Evolutionary conservation across 768 basidiomycete species (phyloP), one percentile per base, ranked within the genome.

Genomic region (Phylloporus arenicola): DNA sequence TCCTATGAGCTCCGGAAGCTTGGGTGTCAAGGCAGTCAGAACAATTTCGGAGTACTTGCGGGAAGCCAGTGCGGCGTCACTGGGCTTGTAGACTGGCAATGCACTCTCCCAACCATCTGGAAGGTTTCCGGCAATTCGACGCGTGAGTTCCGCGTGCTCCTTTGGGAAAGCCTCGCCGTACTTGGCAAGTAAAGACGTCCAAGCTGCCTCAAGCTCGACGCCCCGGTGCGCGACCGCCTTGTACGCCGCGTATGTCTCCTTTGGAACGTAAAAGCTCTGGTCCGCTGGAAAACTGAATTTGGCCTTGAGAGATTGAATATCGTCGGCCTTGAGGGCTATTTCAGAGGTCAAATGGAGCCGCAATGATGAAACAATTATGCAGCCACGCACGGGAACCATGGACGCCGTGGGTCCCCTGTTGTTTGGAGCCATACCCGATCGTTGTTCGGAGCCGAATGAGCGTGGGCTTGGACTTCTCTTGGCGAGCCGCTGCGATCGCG

Each of bases 41-140:
- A 85, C 86, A 53, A 89, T 88, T 70, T 96, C 94, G 25, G 92
- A 95, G 44, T 91, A 79, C 74, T 97, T 96, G 63, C 94, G 85
- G 48, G 88, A 88, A 3, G 92, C 94, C 65, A 88, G 86, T 34
- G 93, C 92, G 37, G 88, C 72, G 59, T 95, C 92, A 10, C 75
- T 68, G 43, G 85, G 75, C 68, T 83, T 92, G 80, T 94, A 96
- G 39, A 86, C 78, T 20, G 93, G 94, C 11, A 96, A 79, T 11
- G 65, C 71, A 70, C 84, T 79, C 74, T 95, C 90, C 94, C 94
- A 96, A 47, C 80, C 83, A 13, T 82, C 76, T 5, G 93, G 88
- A 20, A 96, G 83, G 63, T 83, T 76, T 45, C 92, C 91, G 47
- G 84, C 64, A 64, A 94, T 86, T 50, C 94, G 85, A 57, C 94